Base-by-base conservation (phyloP, 2,329 filamentous ascomycete genomes). In the Lasiodiplodia theobromae region DNA sequence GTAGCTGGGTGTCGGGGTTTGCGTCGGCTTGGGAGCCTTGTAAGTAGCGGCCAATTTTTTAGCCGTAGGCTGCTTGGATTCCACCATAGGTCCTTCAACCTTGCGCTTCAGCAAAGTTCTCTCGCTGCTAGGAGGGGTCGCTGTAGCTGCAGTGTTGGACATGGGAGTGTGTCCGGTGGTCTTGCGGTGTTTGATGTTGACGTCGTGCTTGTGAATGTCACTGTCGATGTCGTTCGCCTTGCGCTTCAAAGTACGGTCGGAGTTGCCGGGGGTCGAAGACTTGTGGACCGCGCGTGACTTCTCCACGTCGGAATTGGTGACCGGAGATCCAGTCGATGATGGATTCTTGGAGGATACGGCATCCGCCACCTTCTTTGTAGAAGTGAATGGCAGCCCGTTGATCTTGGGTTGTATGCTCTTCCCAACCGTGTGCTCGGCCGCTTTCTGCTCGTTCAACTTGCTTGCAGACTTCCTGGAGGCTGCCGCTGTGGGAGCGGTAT, bases 321-420 rank as follows among this genome's bases (percentile, higher is more conserved):
- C 86, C 3, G 88, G 89, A 11, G 88, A 89, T 6, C 87, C 87
- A 25, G 87, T 86, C 2, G 88, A 89, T 18, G 88, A 89, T 2
- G 87, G 87, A 66, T 89, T 89, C 73, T 85, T 86, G 1, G 88
- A 47, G 44, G 44, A 86, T 52, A 86, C 87, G 69, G 82, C 88
- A 79, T 81, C 77, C 21, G 64, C 53, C 3, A 66, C 40, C 23
- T 57, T 65, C 67, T 69, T 69, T 2, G 58, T 68, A 3, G 67
- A 56, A 14, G 57, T 64, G 58, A 68, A 68, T 4, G 67, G 67
- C 21, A 52, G 40, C 18, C 60, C 57, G 12, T 51, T 68, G 38
- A 68, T 68, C 51, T 64, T 68, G 16, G 66, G 37, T 47, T 68
- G 66, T 10, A 47, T 60, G 6, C 28, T 60, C 34, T 62, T 67